phyloP scores from a whole-genome alignment of 345 rosid species.

The Jatropha curcas region DNA sequence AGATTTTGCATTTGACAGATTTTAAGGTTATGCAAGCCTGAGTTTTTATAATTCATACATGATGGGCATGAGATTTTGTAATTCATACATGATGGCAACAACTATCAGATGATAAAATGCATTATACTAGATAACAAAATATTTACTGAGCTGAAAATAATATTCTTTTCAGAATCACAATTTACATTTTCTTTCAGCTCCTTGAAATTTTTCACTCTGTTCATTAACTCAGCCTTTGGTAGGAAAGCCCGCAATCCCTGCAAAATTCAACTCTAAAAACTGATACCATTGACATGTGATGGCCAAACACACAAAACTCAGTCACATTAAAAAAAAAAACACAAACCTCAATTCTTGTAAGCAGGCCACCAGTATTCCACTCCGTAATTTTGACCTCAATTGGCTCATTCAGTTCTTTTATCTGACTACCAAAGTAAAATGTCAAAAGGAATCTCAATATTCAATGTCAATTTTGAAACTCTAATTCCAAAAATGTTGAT shows the following conservation, averaged over 20 bases:
- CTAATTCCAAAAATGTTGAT: neutral
- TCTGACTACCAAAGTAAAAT: slow-evolving; percentile 41
- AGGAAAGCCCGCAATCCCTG: slow-evolving; percentile 92
- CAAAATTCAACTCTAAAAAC: slow-evolving; percentile 23
- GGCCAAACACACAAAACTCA: neutral
- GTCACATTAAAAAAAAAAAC: neutral
- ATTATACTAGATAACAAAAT: neutral
- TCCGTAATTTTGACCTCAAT: slow-evolving; percentile 75
- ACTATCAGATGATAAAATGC: neutral
- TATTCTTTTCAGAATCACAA: slow-evolving; percentile 6
- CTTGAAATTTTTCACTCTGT: slow-evolving; percentile 69
- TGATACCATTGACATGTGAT: slow-evolving; percentile 3
- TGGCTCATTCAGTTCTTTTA: slow-evolving; percentile 78
- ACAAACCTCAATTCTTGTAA: slow-evolving; percentile 82
- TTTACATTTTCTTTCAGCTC: slow-evolving; percentile 89
- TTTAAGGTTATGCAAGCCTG: neutral
- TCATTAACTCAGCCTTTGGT: slow-evolving; percentile 76
- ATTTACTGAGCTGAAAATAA: slow-evolving; percentile 12
- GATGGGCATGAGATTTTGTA: too few species aligned
- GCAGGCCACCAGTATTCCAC: slow-evolving; percentile 92
- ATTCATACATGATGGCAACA: neutral
- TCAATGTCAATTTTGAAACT: slow-evolving; percentile 5
- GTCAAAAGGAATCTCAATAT: slow-evolving; percentile 18
- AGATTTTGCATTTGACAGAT: neutral
- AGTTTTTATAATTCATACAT: too few species aligned